Percentiles rank a stretch among this genome's conserved stretches.
phyloP scores from a whole-genome alignment of 106 monocot species.

The Ottelia alismoides region DNA sequence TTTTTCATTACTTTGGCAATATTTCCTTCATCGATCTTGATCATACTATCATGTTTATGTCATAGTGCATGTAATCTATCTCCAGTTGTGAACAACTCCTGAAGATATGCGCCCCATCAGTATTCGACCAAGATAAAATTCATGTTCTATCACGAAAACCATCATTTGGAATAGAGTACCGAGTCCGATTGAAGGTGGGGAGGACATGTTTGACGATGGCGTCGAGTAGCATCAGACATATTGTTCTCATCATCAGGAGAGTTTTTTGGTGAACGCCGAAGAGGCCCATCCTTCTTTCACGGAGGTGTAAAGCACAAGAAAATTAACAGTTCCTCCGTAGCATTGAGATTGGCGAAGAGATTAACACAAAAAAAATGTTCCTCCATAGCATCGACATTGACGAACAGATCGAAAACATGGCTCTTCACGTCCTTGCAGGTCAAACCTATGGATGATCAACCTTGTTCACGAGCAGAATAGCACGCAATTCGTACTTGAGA shows the following conservation, averaged over 20 bases:
- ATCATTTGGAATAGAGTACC: constrained; percentile 84
- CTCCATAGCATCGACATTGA: too few relatives aligned
- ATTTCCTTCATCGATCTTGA: constrained; percentile 95
- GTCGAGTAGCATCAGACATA: constrained; percentile 82
- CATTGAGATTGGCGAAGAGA: constrained; percentile 98
- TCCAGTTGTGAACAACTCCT: constrained; percentile 58
- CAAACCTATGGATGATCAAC: constrained; percentile 92
- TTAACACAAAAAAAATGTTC: too few relatives aligned
- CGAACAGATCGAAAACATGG: constrained; percentile 96
- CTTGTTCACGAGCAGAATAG: constrained; percentile 91
- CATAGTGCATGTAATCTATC: constrained; percentile 79
- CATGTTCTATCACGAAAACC: constrained; percentile 99
- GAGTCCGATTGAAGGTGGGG: constrained; percentile 60
- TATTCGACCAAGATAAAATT: constrained; percentile 97
- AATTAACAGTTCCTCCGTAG: constrained; percentile 98
- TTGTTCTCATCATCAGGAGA: constrained; percentile 47
- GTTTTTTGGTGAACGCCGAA: constrained; percentile 65
- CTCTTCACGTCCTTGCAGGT: constrained; percentile 96
- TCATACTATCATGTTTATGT: constrained; percentile 40
- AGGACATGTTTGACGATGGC: too few relatives aligned
- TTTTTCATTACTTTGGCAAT: constrained; percentile 96
- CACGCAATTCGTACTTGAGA: constrained; percentile 78
- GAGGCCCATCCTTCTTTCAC: constrained; percentile 99
- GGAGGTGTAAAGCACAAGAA: constrained; percentile 98
- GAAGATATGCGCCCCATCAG: constrained; percentile 82